Evolutionary conservation across 2,329 filamentous ascomycete genomes (phyloP).

Genomic region (Ustilaginoidea virens): DNA sequence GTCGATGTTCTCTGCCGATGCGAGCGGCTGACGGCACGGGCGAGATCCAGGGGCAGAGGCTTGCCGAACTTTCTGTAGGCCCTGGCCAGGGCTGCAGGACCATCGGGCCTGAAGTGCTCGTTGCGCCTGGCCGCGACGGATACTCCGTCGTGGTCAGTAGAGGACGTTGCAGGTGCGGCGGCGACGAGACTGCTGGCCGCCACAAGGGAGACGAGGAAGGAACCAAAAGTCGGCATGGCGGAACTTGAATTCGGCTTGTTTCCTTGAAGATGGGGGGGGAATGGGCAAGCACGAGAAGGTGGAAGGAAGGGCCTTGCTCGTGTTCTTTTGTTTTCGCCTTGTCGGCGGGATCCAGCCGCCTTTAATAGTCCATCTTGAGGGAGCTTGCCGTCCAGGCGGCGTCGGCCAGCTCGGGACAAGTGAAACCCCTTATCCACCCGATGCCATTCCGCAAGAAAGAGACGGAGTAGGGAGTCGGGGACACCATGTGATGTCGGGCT

Average conservation of each 20-base stretch:
- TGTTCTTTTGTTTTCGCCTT: no score
- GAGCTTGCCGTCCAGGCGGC: no score
- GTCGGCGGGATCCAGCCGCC: no score
- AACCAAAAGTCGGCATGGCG: conserved; percentile 9
- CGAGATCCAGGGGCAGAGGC: conserved; percentile 5
- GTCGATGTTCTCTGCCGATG: neutral
- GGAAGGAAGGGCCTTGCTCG: no score
- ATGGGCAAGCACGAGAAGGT: no score
- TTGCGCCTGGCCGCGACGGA: conserved; percentile 5
- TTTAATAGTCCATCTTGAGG: no score
- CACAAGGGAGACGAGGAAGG: conserved; percentile 9
- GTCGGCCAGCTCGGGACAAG: no score
- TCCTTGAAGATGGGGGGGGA: neutral
- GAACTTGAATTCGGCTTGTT: no score
- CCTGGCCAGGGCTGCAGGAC: conserved; percentile 7
- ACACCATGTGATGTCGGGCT: no score
- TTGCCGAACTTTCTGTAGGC: conserved; percentile 7
- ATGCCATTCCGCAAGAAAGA: no score
- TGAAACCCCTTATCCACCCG: no score
- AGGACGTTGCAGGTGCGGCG: conserved; percentile 5
- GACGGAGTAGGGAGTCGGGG: no score
- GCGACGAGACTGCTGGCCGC: conserved; percentile 6
- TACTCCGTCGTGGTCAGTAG: conserved; percentile 1
- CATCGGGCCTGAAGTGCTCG: conserved; percentile 4
- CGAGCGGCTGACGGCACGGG: neutral